These are phyloP conservation scores for Globisporangium ultimum DNA, from an alignment of 352 stramenopile genomes.

Conservation along the genomic window DNA sequence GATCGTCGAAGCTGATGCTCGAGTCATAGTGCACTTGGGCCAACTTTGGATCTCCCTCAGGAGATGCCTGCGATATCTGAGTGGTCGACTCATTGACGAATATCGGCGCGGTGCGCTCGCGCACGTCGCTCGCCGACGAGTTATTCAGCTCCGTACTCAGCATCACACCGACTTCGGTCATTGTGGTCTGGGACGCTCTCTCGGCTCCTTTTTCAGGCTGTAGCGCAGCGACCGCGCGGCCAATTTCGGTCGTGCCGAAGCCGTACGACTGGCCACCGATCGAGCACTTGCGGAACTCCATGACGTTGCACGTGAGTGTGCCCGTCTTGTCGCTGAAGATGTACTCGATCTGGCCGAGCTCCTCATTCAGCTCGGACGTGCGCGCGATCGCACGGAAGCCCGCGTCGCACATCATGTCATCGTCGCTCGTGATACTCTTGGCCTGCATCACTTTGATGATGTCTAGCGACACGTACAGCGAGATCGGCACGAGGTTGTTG, in stretches of 20 bases:
- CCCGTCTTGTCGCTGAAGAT: conserved; percentile 99
- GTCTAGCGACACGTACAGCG: conserved; percentile 90
- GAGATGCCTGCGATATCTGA: too few relatives aligned
- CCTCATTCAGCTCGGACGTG: conserved; percentile 89
- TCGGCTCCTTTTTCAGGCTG: conserved; percentile 11
- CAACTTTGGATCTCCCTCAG: conserved; percentile 18
- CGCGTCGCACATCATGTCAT: conserved; percentile 81
- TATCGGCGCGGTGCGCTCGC: background rate
- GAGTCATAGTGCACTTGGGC: conserved; percentile 53
- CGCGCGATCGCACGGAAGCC: conserved; percentile 68
- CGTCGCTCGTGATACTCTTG: conserved; percentile 74
- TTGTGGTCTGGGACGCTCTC: background rate
- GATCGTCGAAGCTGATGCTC: conserved; percentile 57
- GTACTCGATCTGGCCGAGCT: conserved; percentile 95
- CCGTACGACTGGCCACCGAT: conserved; percentile 86
- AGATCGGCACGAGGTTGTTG: conserved; percentile 96
- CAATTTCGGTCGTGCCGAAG: conserved; percentile 85
- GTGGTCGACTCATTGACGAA: background rate
- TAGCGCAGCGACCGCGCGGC: conserved; percentile 87
- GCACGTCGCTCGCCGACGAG: background rate
- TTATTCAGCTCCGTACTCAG: background rate
- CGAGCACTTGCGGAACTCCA: conserved; percentile 94
- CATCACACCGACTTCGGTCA: background rate
- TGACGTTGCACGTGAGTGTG: conserved; percentile 98
- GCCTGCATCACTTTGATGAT: conserved; percentile 85